phyloP scores from a whole-genome alignment of 345 rosid genomes.

The Xanthoceras sorbifolium region DNA sequence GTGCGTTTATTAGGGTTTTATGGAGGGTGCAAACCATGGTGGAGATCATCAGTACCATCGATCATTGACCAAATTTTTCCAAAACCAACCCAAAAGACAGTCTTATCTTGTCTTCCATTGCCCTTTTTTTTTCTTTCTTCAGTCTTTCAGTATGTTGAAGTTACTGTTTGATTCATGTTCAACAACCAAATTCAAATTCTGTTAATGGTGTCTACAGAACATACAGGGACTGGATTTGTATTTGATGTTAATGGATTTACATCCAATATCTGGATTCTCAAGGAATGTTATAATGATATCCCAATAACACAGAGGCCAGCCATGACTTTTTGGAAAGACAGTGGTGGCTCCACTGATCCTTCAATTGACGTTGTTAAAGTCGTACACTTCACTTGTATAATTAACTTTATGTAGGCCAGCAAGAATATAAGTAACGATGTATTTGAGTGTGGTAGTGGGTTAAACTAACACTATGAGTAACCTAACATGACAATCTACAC shows the following conservation, averaged over 20 bases:
- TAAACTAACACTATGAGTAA: neutral
- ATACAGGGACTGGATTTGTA: neutral
- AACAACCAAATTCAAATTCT: neutral
- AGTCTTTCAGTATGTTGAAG: no score
- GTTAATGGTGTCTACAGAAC: neutral
- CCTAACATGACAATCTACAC: neutral
- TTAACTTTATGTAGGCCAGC: neutral
- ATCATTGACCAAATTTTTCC: neutral
- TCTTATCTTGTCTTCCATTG: constrained; percentile 3
- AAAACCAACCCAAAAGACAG: neutral
- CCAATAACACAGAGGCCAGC: neutral
- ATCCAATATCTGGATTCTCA: neutral
- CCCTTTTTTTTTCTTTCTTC: no score
- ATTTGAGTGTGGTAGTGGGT: neutral
- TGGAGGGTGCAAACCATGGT: neutral
- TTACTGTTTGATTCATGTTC: neutral
- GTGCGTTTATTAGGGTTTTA: no score
- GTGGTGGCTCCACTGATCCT: neutral
- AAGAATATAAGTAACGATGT: neutral
- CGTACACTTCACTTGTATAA: neutral
- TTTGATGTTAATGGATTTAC: constrained; percentile 9
- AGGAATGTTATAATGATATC: neutral
- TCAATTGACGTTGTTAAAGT: neutral
- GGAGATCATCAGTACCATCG: neutral
- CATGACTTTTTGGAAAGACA: neutral